phyloP scores from a whole-genome alignment of 768 basidiomycete species.

The Pulveroboletus sp. region DNA sequence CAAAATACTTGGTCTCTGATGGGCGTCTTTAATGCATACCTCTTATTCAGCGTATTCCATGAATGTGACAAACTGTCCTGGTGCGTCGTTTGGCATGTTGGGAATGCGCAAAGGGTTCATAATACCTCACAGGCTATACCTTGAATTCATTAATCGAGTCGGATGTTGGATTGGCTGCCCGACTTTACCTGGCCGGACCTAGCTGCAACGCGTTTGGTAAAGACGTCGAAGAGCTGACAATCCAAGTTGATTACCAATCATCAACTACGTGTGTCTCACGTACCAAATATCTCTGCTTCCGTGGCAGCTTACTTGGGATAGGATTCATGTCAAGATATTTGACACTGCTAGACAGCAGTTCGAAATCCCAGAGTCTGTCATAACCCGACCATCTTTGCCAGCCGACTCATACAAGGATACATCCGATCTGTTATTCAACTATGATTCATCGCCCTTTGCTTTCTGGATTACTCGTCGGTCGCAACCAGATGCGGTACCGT shows the following conservation, averaged over 20 bases:
- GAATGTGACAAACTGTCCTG: constrained; percentile 30
- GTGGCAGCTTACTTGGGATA: constrained; percentile 18
- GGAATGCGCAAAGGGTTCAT: neutral
- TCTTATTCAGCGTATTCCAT: constrained; percentile 13
- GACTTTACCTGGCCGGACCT: constrained; percentile 48
- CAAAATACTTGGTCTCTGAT: neutral
- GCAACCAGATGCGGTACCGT: constrained; percentile 46
- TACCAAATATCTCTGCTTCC: neutral
- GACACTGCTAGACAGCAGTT: constrained; percentile 61
- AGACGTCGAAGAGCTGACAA: constrained; percentile 53
- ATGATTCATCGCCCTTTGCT: constrained; percentile 60
- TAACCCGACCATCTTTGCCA: constrained; percentile 40
- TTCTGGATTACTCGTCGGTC: constrained; percentile 77
- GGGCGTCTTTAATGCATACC: no score
- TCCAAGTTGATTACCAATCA: constrained; percentile 64
- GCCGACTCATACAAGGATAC: constrained; percentile 31
- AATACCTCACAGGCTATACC: constrained; percentile 45
- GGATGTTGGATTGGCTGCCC: constrained; percentile 48
- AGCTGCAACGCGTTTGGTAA: constrained; percentile 63
- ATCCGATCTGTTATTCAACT: constrained; percentile 68
- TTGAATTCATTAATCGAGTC: constrained; percentile 42
- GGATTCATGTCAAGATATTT: constrained; percentile 64
- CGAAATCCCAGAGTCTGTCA: constrained; percentile 53
- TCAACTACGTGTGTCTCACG: constrained; percentile 37
- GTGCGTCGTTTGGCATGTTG: constrained; percentile 4